Evolutionary conservation across 768 basidiomycete species (phyloP), one percentile per base, ranked within the genome.

Genomic region (Psilocybe subaeruginosa): DNA sequence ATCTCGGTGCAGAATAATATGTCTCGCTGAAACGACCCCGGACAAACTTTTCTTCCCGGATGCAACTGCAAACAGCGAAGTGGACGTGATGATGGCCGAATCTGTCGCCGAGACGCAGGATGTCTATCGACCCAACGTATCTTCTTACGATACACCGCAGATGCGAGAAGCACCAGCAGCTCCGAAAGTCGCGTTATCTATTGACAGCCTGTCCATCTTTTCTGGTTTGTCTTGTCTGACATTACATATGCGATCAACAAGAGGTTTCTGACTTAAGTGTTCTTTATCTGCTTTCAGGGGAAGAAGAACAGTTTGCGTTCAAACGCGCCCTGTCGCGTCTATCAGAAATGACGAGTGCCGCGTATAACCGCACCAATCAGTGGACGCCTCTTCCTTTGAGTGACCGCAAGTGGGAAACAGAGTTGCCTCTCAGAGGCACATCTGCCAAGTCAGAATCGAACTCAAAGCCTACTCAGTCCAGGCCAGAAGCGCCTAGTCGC

Each of bases 271-370:
- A 55, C 37, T 52, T 19, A n/a, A 8, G 16, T 37, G 3, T 56
- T 56, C 4, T 52, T 49, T 56, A 2, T 56, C 23, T n/a, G 16
- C 19, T 3, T 48, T 47, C 74, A 71, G 85, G 82, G 14, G 77
- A 86, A 68, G 87, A 87, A 65, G 86, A 88, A 70, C 79, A 82
- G 37, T 87, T 87, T 66, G 84, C 84, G 1, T 87, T 82, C 77
- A 84, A 84, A 73, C 80, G 86, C 43, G 87, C 85, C 1, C 78
- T 87, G 17, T 87, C 85, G 12, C 76, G 85, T 27, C 72, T 87
- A 17, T 72, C 80, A 59, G 85, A 88, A 71, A 86, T 86, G 83
- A 82, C 82, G 16, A 78, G 78, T 62, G 68, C 70, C 48, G 61
- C 54, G 17, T 80, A 82, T 66, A 65, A 67, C 37, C 60, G 56